Evolutionary conservation across 257 asterid species (phyloP).

Genomic region (Nicotiana attenuata): DNA sequence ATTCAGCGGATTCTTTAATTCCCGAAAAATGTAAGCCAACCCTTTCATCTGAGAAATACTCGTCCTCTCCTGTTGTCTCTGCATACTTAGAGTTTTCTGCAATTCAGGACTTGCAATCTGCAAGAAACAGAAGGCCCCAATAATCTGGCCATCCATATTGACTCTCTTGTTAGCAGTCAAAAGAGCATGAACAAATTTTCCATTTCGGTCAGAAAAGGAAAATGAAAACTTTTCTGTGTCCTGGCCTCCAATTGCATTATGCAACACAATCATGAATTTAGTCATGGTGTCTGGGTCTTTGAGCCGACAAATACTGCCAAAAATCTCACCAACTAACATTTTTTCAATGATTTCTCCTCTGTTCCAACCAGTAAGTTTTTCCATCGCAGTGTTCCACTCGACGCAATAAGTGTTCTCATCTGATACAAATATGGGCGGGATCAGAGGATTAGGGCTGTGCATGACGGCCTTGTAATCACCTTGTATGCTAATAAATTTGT

Average conservation of each 20-base stretch:
- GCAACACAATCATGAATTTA: conserved; percentile 71
- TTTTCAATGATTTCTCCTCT: conserved; percentile 62
- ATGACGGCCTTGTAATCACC: conserved; percentile 88
- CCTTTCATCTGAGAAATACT: conserved; percentile 61
- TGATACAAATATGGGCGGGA: conserved; percentile 95
- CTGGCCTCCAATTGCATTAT: conserved; percentile 69
- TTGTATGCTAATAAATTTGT: conserved; percentile 83
- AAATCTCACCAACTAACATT: conserved; percentile 77
- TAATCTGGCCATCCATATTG: conserved; percentile 59
- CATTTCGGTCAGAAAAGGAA: conserved; percentile 55
- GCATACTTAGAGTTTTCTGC: conserved; percentile 53
- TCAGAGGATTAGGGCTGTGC: conserved; percentile 79
- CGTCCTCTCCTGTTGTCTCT: conserved; percentile 59
- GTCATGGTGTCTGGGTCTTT: conserved; percentile 70
- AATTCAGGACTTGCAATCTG: conserved; percentile 78
- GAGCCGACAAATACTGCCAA: conserved; percentile 64
- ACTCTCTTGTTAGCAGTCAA: conserved; percentile 81
- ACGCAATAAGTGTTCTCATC: conserved; percentile 81
- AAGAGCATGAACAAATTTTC: conserved; percentile 62
- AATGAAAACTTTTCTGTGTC: conserved; percentile 66
- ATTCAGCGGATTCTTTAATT: conserved; percentile 69
- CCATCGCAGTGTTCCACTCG: conserved; percentile 95
- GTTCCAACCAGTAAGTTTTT: conserved; percentile 85
- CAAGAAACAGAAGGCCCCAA: conserved; percentile 91
- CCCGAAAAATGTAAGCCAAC: conserved; percentile 75